Base-by-base conservation (phyloP, 176 grass and related monocot species). In the Phyllostachys edulis region DNA sequence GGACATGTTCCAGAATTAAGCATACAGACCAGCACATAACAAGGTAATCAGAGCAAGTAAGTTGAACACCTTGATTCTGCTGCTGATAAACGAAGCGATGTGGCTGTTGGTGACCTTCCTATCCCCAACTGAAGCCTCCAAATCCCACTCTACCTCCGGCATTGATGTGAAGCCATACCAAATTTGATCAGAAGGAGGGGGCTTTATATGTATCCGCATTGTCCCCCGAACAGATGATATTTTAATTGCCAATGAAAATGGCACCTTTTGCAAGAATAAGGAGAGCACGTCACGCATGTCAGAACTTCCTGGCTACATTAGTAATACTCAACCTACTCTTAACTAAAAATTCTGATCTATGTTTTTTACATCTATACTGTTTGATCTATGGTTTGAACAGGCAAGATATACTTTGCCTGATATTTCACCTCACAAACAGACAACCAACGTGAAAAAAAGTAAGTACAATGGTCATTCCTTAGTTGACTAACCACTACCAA, bases 121-220 rank as follows among this genome's bases (percentile, higher is more conserved):
- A 45, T 97, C 94, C 18, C 94, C 94, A 71, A 97, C 67, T 59
- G 84, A 91, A 72, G 94, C 89, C 81, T 93, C 94, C 45, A 96
- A 72, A 49, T 91, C 90, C 94, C 94, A 96, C 4, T 89, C 94
- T 82, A 93, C 14, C 56, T 96, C 91, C 11, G 94, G 94, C 89
- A 93, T 93, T 52, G 88, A 85, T 10, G 85, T 86, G 87, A 93
- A 93, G 32, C 94, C 94, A 76, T 87, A 93, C 94, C 94, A 96
- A 59, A 96, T 77, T 70, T 83, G 91, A 86, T 96, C 94, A 55
- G 86, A 83, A 23, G 91, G 91, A 73, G 91, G 89, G 36, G 91
- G 88, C 36, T 93, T 96, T 75, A 96, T 85, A 76, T 91, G 88
- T 66, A 97, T 47, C 6, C 89, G 89, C 82, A 93, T 47, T 32